Percentiles rank a stretch among this genome's conserved stretches.
Conservation (phyloP, 2,329 filamentous ascomycete genomes). For the Eutypella sp. region DNA sequence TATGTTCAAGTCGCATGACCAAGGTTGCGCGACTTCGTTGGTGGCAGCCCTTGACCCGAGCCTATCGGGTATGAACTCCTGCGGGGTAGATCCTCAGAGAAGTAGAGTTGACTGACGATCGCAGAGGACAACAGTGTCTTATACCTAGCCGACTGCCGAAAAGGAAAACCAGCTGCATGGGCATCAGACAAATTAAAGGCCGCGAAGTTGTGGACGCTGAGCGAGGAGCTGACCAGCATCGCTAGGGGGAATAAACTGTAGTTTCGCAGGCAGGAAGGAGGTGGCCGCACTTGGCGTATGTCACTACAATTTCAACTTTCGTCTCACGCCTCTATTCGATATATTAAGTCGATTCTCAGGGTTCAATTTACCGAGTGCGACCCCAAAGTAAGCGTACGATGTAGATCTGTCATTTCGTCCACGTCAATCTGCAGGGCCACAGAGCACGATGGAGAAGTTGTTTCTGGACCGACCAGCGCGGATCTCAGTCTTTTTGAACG, state of each 20-base stretch:
- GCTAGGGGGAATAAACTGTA: constrained; percentile 4
- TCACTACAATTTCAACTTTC: not conserved
- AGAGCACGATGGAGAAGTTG: constrained; percentile 81
- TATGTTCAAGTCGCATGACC: constrained; percentile 15
- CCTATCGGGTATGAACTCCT: constrained; percentile 13
- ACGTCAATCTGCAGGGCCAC: constrained; percentile 14
- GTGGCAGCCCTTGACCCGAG: constrained; percentile 10
- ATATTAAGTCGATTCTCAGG: not conserved
- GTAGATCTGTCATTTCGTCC: not conserved
- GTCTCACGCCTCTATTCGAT: not conserved
- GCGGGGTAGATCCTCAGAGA: constrained; percentile 15
- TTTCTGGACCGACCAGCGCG: constrained; percentile 74
- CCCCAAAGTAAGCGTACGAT: not conserved
- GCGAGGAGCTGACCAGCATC: constrained; percentile 7
- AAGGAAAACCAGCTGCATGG: constrained; percentile 5
- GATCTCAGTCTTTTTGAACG: constrained; percentile 69
- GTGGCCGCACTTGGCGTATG: constrained; percentile 1
- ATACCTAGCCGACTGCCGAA: constrained; percentile 8
- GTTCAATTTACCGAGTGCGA: not conserved
- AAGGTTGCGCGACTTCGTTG: constrained; percentile 15
- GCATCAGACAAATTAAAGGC: constrained; percentile 7
- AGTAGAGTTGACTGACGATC: constrained; percentile 14
- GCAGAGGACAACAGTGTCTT: constrained; percentile 5
- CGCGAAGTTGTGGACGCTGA: constrained; percentile 9
- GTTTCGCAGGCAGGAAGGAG: constrained; percentile 5